phyloP scores from a whole-genome alignment of 306 rosid genomes.

The Quercus rubra region DNA sequence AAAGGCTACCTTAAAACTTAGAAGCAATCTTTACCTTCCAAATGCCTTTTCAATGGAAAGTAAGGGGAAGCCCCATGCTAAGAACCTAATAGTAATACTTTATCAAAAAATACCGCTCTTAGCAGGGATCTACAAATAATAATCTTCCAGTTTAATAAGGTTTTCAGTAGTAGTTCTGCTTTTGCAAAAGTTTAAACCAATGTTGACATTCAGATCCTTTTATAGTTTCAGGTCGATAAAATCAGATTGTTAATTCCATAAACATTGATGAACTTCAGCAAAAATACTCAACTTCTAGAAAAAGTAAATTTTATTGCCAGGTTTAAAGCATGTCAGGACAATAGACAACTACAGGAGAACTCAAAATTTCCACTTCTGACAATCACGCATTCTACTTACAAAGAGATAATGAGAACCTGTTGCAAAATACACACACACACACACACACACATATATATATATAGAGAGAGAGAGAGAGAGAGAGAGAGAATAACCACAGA shows the following conservation, averaged over 20 bases:
- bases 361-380: not conserved
- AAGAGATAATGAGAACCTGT: not conserved
- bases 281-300: not conserved
- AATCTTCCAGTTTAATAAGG: not conserved
- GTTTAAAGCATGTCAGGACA: not conserved
- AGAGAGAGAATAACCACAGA: not conserved
- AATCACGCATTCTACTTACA: not conserved
- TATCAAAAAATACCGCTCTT: too few relatives aligned
- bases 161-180: not conserved
- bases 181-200: not conserved
- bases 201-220: not conserved
- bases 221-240: not conserved
- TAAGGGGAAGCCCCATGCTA: too few relatives aligned
- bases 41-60: too few relatives aligned
- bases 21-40: too few relatives aligned
- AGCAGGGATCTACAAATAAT: not conserved
- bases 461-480: not conserved
- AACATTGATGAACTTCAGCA: not conserved
- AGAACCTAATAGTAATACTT: too few relatives aligned
- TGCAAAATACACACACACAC: not conserved
- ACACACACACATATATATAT: too few relatives aligned
- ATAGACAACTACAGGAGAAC: not conserved
- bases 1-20: too few relatives aligned
- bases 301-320: not conserved
- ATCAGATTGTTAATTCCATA: not conserved